Percentiles rank a stretch among this genome's conserved stretches.
Conservation (phyloP, 2,329 filamentous ascomycete species). For the Trichoderma sp. region DNA sequence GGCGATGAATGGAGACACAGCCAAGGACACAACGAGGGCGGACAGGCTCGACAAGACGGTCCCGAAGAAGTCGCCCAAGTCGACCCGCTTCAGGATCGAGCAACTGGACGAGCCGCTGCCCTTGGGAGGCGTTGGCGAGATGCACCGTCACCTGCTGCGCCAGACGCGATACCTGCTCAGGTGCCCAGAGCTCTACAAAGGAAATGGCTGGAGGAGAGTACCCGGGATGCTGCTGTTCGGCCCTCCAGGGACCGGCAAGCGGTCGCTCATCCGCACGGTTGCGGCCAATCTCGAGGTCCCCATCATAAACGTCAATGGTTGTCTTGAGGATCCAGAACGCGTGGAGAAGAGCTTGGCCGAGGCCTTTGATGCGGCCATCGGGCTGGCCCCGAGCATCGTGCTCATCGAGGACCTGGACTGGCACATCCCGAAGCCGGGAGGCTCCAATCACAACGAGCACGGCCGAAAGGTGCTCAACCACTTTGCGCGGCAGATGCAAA, state of each 20-base stretch:
- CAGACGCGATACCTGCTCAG: constrained; percentile 31
- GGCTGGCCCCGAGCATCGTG: constrained; percentile 82
- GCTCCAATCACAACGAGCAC: constrained; percentile 83
- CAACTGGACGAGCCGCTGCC: constrained; percentile 31
- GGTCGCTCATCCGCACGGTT: constrained; percentile 72
- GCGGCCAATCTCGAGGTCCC: constrained; percentile 73
- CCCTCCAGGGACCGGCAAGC: constrained; percentile 80
- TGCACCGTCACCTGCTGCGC: constrained; percentile 33
- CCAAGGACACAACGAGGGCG: constrained; percentile 7
- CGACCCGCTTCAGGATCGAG: constrained; percentile 40
- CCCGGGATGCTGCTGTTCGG: constrained; percentile 73
- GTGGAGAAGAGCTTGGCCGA: constrained; percentile 46
- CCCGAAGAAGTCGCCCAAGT: constrained; percentile 39
- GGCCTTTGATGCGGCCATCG: constrained; percentile 73
- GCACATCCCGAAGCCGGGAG: constrained; percentile 77
- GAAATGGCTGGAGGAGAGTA: constrained; percentile 27
- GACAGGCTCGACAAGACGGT: constrained; percentile 37
- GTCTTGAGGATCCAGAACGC: constrained; percentile 45
- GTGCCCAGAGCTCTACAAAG: constrained; percentile 31
- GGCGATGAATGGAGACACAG: constrained; percentile 30
- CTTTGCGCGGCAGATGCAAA: constrained; percentile 84
- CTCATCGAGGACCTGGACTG: constrained; percentile 89
- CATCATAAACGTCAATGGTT: constrained; percentile 60
- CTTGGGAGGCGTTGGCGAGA: constrained; percentile 39
- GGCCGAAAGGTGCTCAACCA: constrained; percentile 85